Conservation (phyloP, 495 filamentous ascomycete genomes). For the Lindgomyces ingoldianus region DNA sequence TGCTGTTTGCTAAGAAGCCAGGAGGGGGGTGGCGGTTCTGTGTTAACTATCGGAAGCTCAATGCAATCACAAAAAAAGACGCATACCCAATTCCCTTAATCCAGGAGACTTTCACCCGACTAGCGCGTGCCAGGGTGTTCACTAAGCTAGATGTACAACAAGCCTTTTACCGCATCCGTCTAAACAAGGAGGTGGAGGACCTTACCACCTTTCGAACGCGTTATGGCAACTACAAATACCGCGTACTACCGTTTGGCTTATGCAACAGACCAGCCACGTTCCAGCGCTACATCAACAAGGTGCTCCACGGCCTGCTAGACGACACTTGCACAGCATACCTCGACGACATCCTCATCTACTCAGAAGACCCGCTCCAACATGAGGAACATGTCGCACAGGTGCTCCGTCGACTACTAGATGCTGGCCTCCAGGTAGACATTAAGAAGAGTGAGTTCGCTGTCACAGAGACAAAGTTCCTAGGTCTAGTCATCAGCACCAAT, state of each 20-base stretch:
- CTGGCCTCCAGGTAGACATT: conserved; percentile 35
- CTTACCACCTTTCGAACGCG: conserved; percentile 41
- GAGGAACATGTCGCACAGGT: conserved; percentile 21
- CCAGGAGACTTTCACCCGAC: conserved; percentile 45
- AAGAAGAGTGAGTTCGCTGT: conserved; percentile 41
- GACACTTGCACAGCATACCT: conserved; percentile 39
- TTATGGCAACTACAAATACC: conserved; percentile 43
- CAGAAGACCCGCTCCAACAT: conserved; percentile 17
- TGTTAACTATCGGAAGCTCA: conserved; percentile 42
- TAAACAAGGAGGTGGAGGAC: conserved; percentile 33
- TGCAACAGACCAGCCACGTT: conserved; percentile 36
- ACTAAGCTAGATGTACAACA: conserved; percentile 50
- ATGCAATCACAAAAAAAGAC: conserved; percentile 50
- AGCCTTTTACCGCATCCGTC: conserved; percentile 31
- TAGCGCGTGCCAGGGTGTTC: conserved; percentile 45
- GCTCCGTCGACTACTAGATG: conserved; percentile 16
- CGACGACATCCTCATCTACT: conserved; percentile 39
- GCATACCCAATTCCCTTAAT: conserved; percentile 51
- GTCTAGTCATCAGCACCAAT: conserved; percentile 2
- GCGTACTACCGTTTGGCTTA: conserved; percentile 44
- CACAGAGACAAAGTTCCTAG: conserved; percentile 17
- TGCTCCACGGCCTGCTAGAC: conserved; percentile 36
- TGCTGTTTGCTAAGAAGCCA: too few relatives aligned
- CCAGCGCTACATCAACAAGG: conserved; percentile 43
- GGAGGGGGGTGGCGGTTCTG: too few relatives aligned